Evolutionary conservation across 192 early-diverging fungal genomes (phyloP), one percentile per base, ranked within the genome.

Genomic region (Umbelopsis ramanniana): DNA sequence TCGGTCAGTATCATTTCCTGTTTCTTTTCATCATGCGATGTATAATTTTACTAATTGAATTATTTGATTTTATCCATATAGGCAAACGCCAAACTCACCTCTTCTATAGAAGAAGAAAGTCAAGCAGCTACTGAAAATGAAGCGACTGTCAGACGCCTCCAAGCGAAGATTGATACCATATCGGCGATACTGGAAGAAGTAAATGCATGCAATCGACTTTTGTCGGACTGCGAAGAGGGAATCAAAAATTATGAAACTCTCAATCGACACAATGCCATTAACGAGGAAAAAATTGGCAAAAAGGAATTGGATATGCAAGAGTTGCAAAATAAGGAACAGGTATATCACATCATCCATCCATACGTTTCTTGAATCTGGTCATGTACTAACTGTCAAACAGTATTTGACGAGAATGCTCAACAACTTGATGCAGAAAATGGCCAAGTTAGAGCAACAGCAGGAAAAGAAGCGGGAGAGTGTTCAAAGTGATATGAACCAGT

Each of bases 331-430:
- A 63, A 37, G 33, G 57, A 63, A 63, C 57, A 63, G 33, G 57
- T 63, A 63, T 1, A 37, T 63, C 40, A 12, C 40, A 2, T 2
- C 33, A 63, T 37, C 15, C 14, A 35, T 29, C 15, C 0, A 5
- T 37, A 3, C 3, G 0, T 37, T 17, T 11, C 15, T 29, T 6
- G 11, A 35, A 37, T 2, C n/a, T n/a, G 7, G 19, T 2, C 11
- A 0, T 14, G 14, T 19, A 35, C 57, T 63, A 63, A 63, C 17
- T 5, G 6, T 35, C 17, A 7, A 7, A 63, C 35, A 63, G 57
- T 63, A 63, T 37, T 37, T 63, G 57, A 37, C 57, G 26, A 63
- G 57, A 29, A 63, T 63, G 57, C 57, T 63, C 57, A 63, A 63
- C n/a, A 63, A 63, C 33, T 38, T 63, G 29, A 63, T 35, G 33